Percentiles rank a stretch among this genome's conserved stretches.
Conservation (phyloP, 768 basidiomycete species). For the Lepiota venenata region DNA sequence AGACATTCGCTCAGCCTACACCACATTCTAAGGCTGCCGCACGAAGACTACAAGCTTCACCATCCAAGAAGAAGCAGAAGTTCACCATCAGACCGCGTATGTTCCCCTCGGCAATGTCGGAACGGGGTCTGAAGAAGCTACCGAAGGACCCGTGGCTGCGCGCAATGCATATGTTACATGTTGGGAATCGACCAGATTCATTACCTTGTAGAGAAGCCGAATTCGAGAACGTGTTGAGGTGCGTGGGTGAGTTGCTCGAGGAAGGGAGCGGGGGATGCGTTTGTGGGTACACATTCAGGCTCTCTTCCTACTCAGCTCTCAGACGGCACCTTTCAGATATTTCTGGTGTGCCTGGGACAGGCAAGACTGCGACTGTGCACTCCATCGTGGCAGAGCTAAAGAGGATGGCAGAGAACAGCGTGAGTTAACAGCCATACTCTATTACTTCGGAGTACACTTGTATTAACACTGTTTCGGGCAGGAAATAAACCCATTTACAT, state of each 20-base stretch:
- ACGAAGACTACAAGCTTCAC: slow-evolving; percentile 35
- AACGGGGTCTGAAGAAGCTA: slow-evolving; percentile 41
- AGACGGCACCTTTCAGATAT: slow-evolving; percentile 62
- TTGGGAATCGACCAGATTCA: slow-evolving; percentile 86
- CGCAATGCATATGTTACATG: slow-evolving; percentile 89
- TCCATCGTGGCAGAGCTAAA: slow-evolving; percentile 88
- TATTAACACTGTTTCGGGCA: slow-evolving; percentile 25
- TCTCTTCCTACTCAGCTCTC: slow-evolving; percentile 3
- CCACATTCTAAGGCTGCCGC: slow-evolving; percentile 75
- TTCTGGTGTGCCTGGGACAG: slow-evolving; percentile 97
- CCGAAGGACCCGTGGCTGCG: slow-evolving; percentile 80
- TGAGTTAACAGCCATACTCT: slow-evolving; percentile 29
- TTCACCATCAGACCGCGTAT: slow-evolving; percentile 20
- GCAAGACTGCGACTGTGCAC: slow-evolving; percentile 98
- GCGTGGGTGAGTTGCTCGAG: slow-evolving; percentile 83
- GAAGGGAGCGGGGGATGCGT: slow-evolving; percentile 95
- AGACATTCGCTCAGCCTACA: slow-evolving; percentile 57
- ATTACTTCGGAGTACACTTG: neutral
- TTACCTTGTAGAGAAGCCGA: slow-evolving; percentile 89
- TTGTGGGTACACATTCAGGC: slow-evolving; percentile 51
- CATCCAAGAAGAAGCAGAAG: slow-evolving; percentile 23
- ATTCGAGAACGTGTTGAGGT: slow-evolving; percentile 68
- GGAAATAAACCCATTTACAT: slow-evolving; percentile 94
- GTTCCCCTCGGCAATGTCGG: slow-evolving; percentile 30
- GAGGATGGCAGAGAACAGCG: slow-evolving; percentile 79